Evolutionary conservation across 305 asterid species (phyloP), one percentile per base, ranked within the genome.

Genomic region (Plantago lanceolata): DNA sequence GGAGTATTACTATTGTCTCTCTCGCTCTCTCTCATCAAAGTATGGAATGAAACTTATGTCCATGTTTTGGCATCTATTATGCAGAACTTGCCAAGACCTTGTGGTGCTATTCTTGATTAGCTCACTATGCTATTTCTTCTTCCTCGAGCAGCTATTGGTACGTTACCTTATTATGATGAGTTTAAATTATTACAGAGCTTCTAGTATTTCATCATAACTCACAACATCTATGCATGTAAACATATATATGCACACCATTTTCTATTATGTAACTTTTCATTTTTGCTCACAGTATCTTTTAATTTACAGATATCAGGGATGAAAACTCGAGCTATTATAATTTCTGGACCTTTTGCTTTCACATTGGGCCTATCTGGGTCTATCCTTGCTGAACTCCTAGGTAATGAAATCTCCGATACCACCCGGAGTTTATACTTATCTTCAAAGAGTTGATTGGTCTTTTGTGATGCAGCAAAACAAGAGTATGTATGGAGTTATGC

Each of bases 71-170:
- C 18, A 21, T 56, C 45, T 77, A 60, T 57, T 58, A 45, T 69
- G 69, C 84, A 89, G 99, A 68, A 88, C 83, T 60, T 89, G 97
- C 95, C 96, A 85, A 79, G 97, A 93, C 76, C 86, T 93, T 65
- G 97, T 82, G 84, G 97, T 93, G 76, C 97, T 93, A 51, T 79
- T 90, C 78, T 78, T 90, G 82, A 87, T 93, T 57, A 87, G 95
- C 84, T 84, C 94, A 33, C 73, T 87, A 44, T 87, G 97, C 90
- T 93, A 87, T 74, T 93, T 93, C 86, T 93, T 90, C 89, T 90
- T 84, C 87, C 88, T 93, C 29, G 99, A 90, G 82, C 95, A 90
- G 80, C 80, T 93, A 62, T 72, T 93, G 83, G 99, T 93, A 74
- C 80, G 89, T 69, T 63, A 61, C 68, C 73, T 48, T 45, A 48